phyloP scores from a whole-genome alignment of 805 yeast species.

The Candida pseudofarinosa region DNA sequence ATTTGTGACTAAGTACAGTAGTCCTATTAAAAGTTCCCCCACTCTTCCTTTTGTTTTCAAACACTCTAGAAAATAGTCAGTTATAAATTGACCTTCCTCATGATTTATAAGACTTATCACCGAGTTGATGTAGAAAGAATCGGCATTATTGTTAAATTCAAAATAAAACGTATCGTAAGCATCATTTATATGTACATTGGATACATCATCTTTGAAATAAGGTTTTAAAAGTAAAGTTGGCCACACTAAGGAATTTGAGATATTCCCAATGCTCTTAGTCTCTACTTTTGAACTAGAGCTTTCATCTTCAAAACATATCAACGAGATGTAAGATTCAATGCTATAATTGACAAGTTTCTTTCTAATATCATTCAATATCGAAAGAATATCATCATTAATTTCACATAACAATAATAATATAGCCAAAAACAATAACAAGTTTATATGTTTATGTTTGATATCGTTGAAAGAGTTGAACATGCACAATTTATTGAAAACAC shows the following conservation, averaged over 20 bases:
- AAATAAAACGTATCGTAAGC: conserved; percentile 25
- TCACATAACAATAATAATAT: conserved; percentile 32
- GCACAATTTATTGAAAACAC: conserved; percentile 20
- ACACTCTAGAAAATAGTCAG: conserved; percentile 34
- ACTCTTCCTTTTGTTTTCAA: conserved; percentile 32
- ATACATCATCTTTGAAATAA: not conserved
- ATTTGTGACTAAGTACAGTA: conserved; percentile 28
- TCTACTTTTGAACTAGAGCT: conserved; percentile 1
- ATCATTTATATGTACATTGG: conserved; percentile 1
- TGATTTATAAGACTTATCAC: conserved; percentile 25
- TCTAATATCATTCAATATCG: conserved; percentile 20
- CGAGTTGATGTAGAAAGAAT: conserved; percentile 30
- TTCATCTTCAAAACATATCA: conserved; percentile 19
- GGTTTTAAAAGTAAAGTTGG: not conserved
- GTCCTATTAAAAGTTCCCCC: conserved; percentile 30
- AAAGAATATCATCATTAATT: conserved; percentile 21
- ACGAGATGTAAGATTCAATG: conserved; percentile 20
- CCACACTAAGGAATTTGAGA: conserved; percentile 31
- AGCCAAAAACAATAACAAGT: conserved; percentile 23
- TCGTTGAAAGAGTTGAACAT: conserved; percentile 24
- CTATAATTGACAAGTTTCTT: conserved; percentile 22
- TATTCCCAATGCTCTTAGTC: conserved; percentile 13
- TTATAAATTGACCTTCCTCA: conserved; percentile 39
- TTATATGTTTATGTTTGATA: conserved; percentile 25
- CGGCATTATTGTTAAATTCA: not conserved